Evolutionary conservation across 257 asterid species (phyloP), one percentile per base, ranked within the genome.

Genomic region (Solanum commersonii): DNA sequence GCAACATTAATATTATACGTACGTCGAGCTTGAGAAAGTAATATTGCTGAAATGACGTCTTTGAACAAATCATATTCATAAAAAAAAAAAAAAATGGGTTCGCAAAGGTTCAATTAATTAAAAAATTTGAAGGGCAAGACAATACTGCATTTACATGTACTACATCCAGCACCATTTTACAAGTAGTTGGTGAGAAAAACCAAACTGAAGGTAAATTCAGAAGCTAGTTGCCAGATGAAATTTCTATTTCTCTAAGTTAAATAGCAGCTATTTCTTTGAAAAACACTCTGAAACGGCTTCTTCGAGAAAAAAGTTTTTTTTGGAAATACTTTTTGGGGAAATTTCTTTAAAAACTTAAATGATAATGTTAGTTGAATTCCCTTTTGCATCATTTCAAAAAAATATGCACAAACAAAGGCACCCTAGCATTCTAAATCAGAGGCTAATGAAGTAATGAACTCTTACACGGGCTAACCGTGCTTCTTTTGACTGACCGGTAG

Each of bases 401-500:
- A 81, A 10, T 49, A 81, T 29, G 44, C 70, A 81, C 85, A 46
- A 81, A 81, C 33, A 18, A 49, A 25, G 29, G 29, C 42, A 81
- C 37, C 67, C 33, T 49, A 46, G 20, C 5, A 81, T 29, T 81
- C 42, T 81, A 81, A 49, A 49, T 35, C 25, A 23, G 65, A 22
- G 73, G 27, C 56, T 1, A 27, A 82, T 86, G 78, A 40, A 86
- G 85, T 86, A 72, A 33, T 37, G 88, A 63, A 87, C 70, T 76
- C 94, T 93, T 93, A 97, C 99, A 96, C 98, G 92, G 79, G 99
- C 98, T 84, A 97, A 92, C 91, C 99, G 94, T 84, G 99, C 99
- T 93, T 97, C 99, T 92, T 97, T 97, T 67, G 99, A 95, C 92
- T 96, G 98, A 87, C 99, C 99, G 12, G 96, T 94, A 87, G 99